phyloP scores from a whole-genome alignment of 2,329 filamentous ascomycete species.

The Kalmusia sp. region DNA sequence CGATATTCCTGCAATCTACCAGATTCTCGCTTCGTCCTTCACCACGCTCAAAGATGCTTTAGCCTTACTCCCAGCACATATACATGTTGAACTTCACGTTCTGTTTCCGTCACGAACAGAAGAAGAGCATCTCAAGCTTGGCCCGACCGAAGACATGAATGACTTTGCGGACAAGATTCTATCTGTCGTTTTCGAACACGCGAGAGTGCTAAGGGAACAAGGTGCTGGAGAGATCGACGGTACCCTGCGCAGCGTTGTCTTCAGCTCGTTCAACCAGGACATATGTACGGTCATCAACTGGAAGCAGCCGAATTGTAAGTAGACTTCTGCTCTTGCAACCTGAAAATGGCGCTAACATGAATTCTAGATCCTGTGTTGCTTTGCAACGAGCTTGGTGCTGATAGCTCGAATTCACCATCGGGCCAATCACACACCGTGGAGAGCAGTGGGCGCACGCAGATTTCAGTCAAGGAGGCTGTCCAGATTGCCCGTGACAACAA shows the following conservation, averaged over 20 bases:
- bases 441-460: constrained; percentile 74
- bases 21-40: constrained; percentile 75
- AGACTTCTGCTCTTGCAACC: background rate
- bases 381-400: constrained; percentile 86
- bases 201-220: constrained; percentile 69
- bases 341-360: constrained; percentile 16
- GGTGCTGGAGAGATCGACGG: constrained; percentile 63
- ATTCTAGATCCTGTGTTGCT: constrained; percentile 83
- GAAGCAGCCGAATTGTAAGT: constrained; percentile 95
- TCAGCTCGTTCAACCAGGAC: constrained; percentile 89
- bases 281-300: constrained; percentile 96
- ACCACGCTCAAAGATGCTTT: constrained; percentile 82
- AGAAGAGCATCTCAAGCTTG: constrained; percentile 72
- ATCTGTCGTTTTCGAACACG: constrained; percentile 88
- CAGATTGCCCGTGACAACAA: constrained; percentile 94
- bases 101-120: constrained; percentile 82
- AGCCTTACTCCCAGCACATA: constrained; percentile 73
- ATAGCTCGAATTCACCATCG: constrained; percentile 51
- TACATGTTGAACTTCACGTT: constrained; percentile 92
- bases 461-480: constrained; percentile 93
- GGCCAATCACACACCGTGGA: constrained; percentile 52
- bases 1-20: constrained; percentile 68
- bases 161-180: constrained; percentile 83
- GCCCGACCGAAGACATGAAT: constrained; percentile 83
- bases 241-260: constrained; percentile 84